phyloP scores from a whole-genome alignment of 2,329 filamentous ascomycete species.

The Paraphaeosphaeria sporulosa region DNA sequence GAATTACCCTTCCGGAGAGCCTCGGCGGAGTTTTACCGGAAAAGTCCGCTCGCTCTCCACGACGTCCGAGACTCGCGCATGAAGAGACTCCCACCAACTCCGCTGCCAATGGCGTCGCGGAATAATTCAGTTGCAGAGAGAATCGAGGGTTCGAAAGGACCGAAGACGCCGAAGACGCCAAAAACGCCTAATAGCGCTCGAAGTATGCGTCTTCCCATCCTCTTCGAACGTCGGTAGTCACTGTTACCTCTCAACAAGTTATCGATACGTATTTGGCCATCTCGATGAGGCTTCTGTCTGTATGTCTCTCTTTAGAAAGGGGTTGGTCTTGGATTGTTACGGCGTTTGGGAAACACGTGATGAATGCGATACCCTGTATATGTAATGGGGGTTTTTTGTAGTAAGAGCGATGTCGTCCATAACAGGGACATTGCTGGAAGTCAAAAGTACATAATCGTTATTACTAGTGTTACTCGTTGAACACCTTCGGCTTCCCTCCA shows the following conservation, averaged over 20 bases:
- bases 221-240: constrained; percentile 14
- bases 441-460: neutral
- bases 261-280: neutral
- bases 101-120: constrained; percentile 20
- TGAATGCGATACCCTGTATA: neutral
- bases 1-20: constrained; percentile 27
- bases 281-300: neutral
- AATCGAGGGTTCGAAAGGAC: neutral
- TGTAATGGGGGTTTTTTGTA: neutral
- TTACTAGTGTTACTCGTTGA: neutral
- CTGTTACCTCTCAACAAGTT: neutral
- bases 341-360: neutral
- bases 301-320: neutral
- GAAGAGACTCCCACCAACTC: constrained; percentile 30
- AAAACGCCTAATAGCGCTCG: constrained; percentile 24
- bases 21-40: constrained; percentile 18
- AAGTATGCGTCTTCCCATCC: constrained; percentile 31
- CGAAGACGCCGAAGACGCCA: constrained; percentile 13
- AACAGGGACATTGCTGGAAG: neutral
- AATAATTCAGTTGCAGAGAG: constrained; percentile 7
- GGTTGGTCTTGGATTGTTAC: neutral
- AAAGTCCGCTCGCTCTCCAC: constrained; percentile 8
- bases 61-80: constrained; percentile 26
- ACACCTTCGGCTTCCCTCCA: neutral
- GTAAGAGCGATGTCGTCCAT: neutral